Percentiles rank a stretch among this genome's conserved stretches.
phyloP scores from a whole-genome alignment of 106 monocot genomes.

The Ottelia alismoides region DNA sequence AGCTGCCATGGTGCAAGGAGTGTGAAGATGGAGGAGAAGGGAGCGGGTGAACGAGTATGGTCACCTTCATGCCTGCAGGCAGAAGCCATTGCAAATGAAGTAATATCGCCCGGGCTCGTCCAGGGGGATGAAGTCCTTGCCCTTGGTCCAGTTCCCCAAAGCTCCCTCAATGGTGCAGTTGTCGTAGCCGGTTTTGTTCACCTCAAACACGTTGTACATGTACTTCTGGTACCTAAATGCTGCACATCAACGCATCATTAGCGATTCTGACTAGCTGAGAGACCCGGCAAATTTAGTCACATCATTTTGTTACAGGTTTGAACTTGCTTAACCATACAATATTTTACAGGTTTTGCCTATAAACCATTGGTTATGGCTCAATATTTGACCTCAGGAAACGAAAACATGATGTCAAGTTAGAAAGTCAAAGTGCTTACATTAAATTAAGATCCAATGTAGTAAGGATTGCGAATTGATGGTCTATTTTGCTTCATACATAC shows the following conservation, averaged over 20 bases:
- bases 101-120: slow-evolving; percentile 46
- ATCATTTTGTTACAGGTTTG: too few species aligned
- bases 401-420: too few species aligned
- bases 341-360: too few species aligned
- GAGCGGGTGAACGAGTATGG: slow-evolving; percentile 48
- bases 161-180: slow-evolving; percentile 81
- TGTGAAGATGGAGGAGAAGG: slow-evolving; percentile 6
- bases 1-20: not conserved
- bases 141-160: slow-evolving; percentile 87
- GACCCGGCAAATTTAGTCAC: too few species aligned
- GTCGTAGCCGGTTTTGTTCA: slow-evolving; percentile 89
- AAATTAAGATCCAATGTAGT: too few species aligned
- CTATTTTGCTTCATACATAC: too few species aligned
- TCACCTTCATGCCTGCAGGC: slow-evolving; percentile 67
- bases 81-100: slow-evolving; percentile 76
- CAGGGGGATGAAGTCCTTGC: slow-evolving; percentile 86
- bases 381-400: too few species aligned
- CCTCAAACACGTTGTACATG: slow-evolving; percentile 88
- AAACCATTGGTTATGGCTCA: too few species aligned
- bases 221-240: slow-evolving; percentile 91
- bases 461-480: too few species aligned
- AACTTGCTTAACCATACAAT: too few species aligned
- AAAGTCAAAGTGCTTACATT: too few species aligned
- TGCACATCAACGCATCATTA: slow-evolving; percentile 3
- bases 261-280: too few species aligned